Conservation (phyloP, 371 early-diverging fungal genomes). For the Mucor irregularis region DNA sequence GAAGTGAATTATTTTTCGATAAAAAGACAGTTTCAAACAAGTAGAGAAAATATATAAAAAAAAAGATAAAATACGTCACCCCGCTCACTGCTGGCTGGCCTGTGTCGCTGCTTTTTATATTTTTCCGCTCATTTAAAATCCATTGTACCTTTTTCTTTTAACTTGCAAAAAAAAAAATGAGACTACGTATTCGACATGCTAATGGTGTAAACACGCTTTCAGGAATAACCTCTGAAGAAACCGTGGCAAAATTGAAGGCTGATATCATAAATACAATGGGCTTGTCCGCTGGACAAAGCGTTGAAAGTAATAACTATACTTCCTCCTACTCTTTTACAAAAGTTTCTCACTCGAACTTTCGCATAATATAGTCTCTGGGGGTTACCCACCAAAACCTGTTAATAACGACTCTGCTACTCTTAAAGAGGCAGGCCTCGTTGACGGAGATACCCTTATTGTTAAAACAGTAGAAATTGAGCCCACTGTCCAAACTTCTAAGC, state of each 20-base stretch:
- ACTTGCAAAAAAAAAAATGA: conserved; percentile 27
- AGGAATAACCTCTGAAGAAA: conserved; percentile 22
- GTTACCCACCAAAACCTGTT: conserved; percentile 43
- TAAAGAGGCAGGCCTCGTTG: too few relatives aligned
- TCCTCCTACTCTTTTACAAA: too few relatives aligned
- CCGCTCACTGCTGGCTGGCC: too few relatives aligned
- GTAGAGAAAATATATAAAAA: background rate
- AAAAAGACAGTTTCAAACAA: conserved; percentile 1
- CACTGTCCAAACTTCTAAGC: background rate
- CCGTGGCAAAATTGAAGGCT: conserved; percentile 27
- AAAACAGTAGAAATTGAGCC: conserved; percentile 24
- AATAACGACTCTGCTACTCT: conserved; percentile 24
- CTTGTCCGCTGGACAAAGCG: background rate
- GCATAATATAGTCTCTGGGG: conserved; percentile 35
- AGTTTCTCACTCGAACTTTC: background rate
- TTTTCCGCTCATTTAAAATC: too few relatives aligned
- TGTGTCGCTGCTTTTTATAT: background rate
- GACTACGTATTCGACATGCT: conserved; percentile 50
- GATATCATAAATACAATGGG: conserved; percentile 4
- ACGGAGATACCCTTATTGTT: conserved; percentile 42
- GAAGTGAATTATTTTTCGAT: too few relatives aligned
- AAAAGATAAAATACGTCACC: too few relatives aligned
- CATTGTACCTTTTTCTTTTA: background rate
- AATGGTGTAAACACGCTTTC: conserved; percentile 39
- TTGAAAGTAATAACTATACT: conserved; percentile 22